Evolutionary conservation across 2,329 filamentous ascomycete genomes (phyloP), one percentile per base, ranked within the genome.

Genomic region (Intubia oerlemansii): DNA sequence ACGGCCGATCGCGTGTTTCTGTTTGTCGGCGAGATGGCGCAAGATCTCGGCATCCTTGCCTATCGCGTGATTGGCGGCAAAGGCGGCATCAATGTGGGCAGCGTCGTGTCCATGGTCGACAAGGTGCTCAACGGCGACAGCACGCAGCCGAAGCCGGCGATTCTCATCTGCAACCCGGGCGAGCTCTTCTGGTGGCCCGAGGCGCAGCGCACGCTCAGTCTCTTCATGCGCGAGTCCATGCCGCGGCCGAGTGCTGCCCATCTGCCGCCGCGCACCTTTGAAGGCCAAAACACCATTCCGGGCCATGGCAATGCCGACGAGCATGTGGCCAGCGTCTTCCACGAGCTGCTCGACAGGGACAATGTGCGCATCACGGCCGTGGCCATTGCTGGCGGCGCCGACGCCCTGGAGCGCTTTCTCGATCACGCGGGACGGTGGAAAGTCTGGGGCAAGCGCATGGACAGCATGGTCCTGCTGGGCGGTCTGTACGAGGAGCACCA

Each of bases 131-230:
- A 7, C 4, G 17, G 16, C 21, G 19, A 21, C 14, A 19, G 6
- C 4, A 16, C n/a, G 17, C 42, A 17, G 10, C 13, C 26, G 12
- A 13, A 0, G 38, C 45, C 3, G 0, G 75, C 64, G 4, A 52
- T 93, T 32, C 51, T 93, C 17, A 53, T 92, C 16, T 66, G 80
- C 25, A 93, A 92, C 44, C 57, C 68, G 4, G 80, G 79, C 5
- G 71, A 90, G 49, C 53, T 78, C 12, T 56, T 72, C 41, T 93
- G 80, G 71, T 79, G 76, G 46, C 66, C 76, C 23, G 59, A 64
- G 29, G 59, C 59, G 2, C 50, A 59, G 29, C 59, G 62, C 27
- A 57, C 68, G 0, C 54, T 91, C 35, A 76, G 66, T 1, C 45
- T 59, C 2, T 43, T 44, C 0, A 60, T 58, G 4, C 76, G 73